Evolutionary conservation across 179 eudicot genomes (phyloP).

Genomic region (Beta corolliflora): DNA sequence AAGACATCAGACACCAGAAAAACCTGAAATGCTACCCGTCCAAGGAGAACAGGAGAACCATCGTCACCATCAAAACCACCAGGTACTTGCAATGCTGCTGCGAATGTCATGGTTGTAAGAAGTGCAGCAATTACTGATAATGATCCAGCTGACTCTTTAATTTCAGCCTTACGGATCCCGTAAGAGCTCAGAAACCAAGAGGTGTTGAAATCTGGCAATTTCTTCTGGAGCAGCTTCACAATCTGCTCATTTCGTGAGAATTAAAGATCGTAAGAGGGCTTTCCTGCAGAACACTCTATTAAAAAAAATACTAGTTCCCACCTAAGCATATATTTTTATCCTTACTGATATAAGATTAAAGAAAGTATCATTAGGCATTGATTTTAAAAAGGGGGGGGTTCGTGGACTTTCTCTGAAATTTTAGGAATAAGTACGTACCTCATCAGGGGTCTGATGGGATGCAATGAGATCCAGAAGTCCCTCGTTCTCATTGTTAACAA

Average conservation of each 20-base stretch:
- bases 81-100: constrained; percentile 6
- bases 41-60: constrained; percentile 10
- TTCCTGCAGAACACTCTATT: background rate
- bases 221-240: background rate
- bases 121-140: constrained; percentile 23
- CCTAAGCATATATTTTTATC: too few species aligned
- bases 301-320: too few species aligned
- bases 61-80: constrained; percentile 3
- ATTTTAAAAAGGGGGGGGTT: too few species aligned
- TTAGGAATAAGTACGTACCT: too few species aligned
- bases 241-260: background rate
- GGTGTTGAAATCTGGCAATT: background rate
- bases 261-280: background rate
- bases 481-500: too few species aligned
- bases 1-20: too few species aligned
- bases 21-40: background rate
- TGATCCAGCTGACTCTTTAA: constrained; percentile 8
- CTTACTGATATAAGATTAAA: too few species aligned
- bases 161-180: constrained; percentile 4
- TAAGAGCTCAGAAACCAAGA: constrained; percentile 6
- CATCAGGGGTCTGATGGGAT: too few species aligned
- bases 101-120: constrained; percentile 15
- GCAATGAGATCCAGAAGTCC: too few species aligned
- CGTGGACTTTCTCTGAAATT: too few species aligned
- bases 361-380: too few species aligned